A percentile compares a stretch with the other conserved stretches of the same genome.
These are phyloP conservation scores for Grosmannia penicillata DNA, from an alignment of 2,329 filamentous ascomycete genomes.

Conservation along the genomic window DNA sequence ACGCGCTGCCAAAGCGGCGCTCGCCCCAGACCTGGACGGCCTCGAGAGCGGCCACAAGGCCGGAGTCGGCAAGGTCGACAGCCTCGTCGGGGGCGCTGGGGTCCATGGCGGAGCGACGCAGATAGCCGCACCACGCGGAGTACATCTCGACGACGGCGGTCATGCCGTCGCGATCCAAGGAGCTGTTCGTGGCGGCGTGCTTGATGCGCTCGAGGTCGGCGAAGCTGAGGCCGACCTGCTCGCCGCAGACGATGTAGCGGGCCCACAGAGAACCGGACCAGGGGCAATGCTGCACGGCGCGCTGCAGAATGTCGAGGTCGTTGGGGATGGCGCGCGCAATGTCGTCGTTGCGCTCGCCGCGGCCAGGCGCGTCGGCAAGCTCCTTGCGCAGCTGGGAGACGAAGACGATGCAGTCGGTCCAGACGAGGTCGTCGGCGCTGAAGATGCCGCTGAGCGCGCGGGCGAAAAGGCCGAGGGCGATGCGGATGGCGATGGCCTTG, in stretches of 20 bases:
- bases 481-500: conserved; percentile 27
- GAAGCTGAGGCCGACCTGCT: conserved; percentile 63
- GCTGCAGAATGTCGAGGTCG: conserved; percentile 57
- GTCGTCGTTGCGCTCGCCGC: conserved; percentile 18
- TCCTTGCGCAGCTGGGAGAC: conserved; percentile 36
- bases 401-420: conserved; percentile 75
- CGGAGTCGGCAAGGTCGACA: conserved; percentile 78
- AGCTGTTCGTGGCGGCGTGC: conserved; percentile 76
- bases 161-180: conserved; percentile 74
- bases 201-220: conserved; percentile 79
- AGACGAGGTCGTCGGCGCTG: conserved; percentile 57
- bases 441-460: conserved; percentile 59
- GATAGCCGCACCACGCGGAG: conserved; percentile 84
- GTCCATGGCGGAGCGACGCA: conserved; percentile 72
- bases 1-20: conserved; percentile 56
- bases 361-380: conserved; percentile 18
- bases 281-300: conserved; percentile 79
- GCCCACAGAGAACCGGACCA: conserved; percentile 90
- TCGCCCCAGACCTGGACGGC: conserved; percentile 70
- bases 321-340: conserved; percentile 24
- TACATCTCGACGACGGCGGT: conserved; percentile 83
- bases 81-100: conserved; percentile 65
- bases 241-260: conserved; percentile 71
- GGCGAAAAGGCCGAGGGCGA: conserved; percentile 57
- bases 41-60: conserved; percentile 72